Conservation (phyloP, 352 stramenopile species). For the Halophytophthora polymorphica region DNA sequence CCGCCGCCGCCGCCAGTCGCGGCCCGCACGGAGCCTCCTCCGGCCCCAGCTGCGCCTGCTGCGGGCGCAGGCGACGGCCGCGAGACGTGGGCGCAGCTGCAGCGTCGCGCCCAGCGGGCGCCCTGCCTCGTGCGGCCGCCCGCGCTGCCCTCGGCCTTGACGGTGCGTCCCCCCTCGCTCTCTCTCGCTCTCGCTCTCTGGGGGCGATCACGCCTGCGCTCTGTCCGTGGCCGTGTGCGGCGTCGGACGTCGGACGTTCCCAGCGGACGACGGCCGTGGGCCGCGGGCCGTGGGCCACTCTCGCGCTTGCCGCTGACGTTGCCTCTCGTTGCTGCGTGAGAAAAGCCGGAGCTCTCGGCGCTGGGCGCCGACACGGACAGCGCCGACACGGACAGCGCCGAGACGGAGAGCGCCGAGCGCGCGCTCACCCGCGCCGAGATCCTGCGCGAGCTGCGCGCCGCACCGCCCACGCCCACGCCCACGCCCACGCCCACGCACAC, state of each 20-base stretch:
- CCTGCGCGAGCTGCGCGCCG: conserved; percentile 31
- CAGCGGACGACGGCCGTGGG: no score
- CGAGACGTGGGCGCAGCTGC: conserved; percentile 60
- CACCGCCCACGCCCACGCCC: background rate
- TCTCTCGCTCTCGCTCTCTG: no score
- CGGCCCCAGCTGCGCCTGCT: background rate
- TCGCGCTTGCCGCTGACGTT: background rate
- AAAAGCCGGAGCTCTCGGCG: conserved; percentile 7
- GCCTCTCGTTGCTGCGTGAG: conserved; percentile 1
- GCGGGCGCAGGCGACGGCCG: conserved; percentile 8
- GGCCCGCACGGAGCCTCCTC: background rate
- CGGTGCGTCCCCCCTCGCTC: conserved; percentile 11
- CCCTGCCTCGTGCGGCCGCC: conserved; percentile 44
- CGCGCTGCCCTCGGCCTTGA: conserved; percentile 49
- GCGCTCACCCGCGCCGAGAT: conserved; percentile 58
- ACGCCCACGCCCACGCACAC: no score
- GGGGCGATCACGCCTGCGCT: no score
- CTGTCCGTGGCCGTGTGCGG: no score
- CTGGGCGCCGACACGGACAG: conserved; percentile 11
- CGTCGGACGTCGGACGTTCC: no score
- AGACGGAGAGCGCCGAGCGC: conserved; percentile 17
- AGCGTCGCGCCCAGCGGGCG: conserved; percentile 46
- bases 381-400: background rate
- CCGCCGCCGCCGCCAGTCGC: conserved; percentile 10
- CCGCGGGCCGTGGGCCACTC: background rate